These are phyloP conservation scores for Candolleomyces eurysporus DNA, from an alignment of 768 basidiomycete genomes.

Conservation along the genomic window DNA sequence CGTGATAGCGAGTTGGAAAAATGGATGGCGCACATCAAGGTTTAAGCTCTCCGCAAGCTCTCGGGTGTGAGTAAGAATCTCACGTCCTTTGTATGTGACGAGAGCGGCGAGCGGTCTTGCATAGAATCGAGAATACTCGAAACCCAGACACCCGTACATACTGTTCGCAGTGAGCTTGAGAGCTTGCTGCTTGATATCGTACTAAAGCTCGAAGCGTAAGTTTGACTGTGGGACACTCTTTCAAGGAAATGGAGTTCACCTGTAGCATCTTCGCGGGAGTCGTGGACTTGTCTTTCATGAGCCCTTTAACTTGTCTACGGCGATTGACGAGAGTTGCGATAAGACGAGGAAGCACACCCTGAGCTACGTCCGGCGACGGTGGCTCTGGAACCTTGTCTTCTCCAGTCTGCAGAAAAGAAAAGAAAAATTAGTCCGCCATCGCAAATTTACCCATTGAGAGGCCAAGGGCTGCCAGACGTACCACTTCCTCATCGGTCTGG, in stretches of 20 bases:
- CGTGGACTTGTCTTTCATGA: conserved; percentile 88
- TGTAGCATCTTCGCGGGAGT: conserved; percentile 78
- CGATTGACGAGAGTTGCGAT: conserved; percentile 95
- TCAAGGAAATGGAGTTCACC: conserved; percentile 40
- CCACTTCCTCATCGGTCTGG: conserved; percentile 60
- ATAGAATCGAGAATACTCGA: conserved; percentile 95
- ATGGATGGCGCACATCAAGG: conserved; percentile 89
- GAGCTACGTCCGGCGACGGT: conserved; percentile 63
- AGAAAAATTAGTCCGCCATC: background rate
- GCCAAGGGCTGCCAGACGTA: conserved; percentile 9
- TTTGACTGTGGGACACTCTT: background rate
- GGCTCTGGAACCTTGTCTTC: conserved; percentile 92
- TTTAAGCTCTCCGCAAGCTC: conserved; percentile 89
- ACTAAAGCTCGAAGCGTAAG: conserved; percentile 43
- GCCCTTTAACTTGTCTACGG: conserved; percentile 82
- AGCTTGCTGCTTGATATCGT: conserved; percentile 96
- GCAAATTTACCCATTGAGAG: background rate
- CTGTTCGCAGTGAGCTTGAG: conserved; percentile 98
- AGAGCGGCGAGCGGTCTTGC: conserved; percentile 95
- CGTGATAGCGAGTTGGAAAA: too few relatives aligned
- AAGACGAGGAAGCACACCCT: conserved; percentile 93
- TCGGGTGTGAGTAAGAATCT: conserved; percentile 90
- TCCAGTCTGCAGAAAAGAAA: conserved; percentile 31
- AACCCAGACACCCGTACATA: conserved; percentile 99
- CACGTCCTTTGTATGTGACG: conserved; percentile 96